Evolutionary conservation across 2,329 filamentous ascomycete species (phyloP), one percentile per base, ranked within the genome.

Genomic region (Penicillium sp.): DNA sequence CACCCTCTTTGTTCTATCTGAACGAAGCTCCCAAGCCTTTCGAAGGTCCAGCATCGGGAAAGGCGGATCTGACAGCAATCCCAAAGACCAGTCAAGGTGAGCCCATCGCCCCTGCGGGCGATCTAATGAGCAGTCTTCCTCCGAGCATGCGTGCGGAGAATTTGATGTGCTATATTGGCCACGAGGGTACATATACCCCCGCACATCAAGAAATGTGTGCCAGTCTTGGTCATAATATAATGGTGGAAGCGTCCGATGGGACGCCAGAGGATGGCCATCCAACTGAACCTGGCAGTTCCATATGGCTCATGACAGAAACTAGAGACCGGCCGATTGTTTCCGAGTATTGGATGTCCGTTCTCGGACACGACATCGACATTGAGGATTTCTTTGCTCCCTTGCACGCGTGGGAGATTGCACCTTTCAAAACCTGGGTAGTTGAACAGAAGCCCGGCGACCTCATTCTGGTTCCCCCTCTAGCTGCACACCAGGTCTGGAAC

Each of bases 301-400:
- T 99, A 31, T 99, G 93, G 93, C 95, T 97, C 66, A 97, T 99
- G 93, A 97, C 93, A 0, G 90, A 96, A 67, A 90, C 85, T 30
- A 95, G 93, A 62, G 93, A 99, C 63, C 84, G 93, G 1, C 86
- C 91, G 53, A 79, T 92, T 3, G 90, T 97, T 2, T 86, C 90
- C 0, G 92, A 97, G 64, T 97, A 95, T 68, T 99, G 95, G 75
- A 75, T 95, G 41, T 95, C 90, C 1, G 88, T 89, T 69, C 78
- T 99, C 4, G 93, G 93, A 1, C 93, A 99, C 64, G 92, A 99
- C 61, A 91, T 97, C 53, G 92, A 97, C 64, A 89, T 97, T 14
- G 93, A 99, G 65, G 89, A 92, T 57, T 92, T 97, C 68, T 97
- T 97, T 71, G 93, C 92, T 0, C 92, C 96, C 64, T 80, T 96